Evolutionary conservation across 805 yeast species (phyloP).

Genomic region (Yarrowia yakushimensis): DNA sequence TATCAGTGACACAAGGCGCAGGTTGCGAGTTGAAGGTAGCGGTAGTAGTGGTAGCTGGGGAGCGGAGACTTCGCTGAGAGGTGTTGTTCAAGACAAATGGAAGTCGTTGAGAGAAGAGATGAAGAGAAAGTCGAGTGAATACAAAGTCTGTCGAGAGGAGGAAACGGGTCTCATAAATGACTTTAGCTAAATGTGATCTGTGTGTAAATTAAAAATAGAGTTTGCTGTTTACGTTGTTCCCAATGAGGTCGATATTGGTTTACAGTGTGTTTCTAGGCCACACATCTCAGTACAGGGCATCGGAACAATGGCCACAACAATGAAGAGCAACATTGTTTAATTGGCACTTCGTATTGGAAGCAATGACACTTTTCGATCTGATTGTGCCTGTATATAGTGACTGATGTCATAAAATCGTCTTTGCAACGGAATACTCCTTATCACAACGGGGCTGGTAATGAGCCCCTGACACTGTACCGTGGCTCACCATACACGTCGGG

Average conservation of each 20-base stretch:
- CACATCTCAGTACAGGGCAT: conserved; percentile 5
- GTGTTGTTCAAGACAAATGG: background rate
- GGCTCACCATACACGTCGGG: background rate
- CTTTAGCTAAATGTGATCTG: conserved; percentile 10
- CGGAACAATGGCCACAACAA: conserved; percentile 11
- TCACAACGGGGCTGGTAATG: background rate
- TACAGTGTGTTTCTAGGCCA: conserved; percentile 12
- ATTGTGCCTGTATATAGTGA: too few species aligned
- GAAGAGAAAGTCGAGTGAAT: conserved; percentile 13
- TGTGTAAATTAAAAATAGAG: conserved; percentile 1
- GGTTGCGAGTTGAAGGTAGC: background rate
- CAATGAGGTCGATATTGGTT: conserved; percentile 5
- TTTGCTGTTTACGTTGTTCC: conserved; percentile 17
- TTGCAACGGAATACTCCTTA: background rate
- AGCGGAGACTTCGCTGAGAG: background rate
- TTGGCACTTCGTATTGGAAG: background rate
- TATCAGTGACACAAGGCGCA: background rate
- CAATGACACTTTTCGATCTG: background rate
- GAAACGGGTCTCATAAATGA: conserved; percentile 23
- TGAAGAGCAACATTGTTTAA: background rate
- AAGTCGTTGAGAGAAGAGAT: background rate
- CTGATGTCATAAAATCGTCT: background rate
- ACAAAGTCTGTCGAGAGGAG: conserved; percentile 11
- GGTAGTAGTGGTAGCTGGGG: conserved; percentile 6
- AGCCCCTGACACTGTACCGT: background rate